Evolutionary conservation across 192 early-diverging fungal genomes (phyloP), one percentile per base, ranked within the genome.

Genomic region (Podila horticola): DNA sequence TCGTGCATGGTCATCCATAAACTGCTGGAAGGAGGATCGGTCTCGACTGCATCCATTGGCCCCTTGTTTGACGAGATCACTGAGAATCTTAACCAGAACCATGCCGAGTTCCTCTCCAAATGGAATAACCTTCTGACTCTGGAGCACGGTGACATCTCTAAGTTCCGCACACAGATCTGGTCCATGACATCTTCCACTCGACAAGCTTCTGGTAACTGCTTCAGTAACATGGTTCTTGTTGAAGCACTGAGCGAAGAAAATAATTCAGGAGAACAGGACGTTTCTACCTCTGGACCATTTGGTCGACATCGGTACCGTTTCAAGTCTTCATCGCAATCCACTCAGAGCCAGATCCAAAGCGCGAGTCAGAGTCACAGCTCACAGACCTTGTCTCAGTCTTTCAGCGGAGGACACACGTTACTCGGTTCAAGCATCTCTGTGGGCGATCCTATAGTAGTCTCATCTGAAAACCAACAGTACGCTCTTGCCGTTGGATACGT

Each of bases 371-470:
- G 52, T 11, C 17, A 30, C n/a, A 81, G 62, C 30, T 59, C 72
- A 31, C 77, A 73, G 34, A 60, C 66, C 19, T 61, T 73, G 2
- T 69, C 71, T 0, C 77, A 81, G 19, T 69, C 77, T 4, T 48
- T 72, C 3, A 64, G 66, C 22, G 61, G 62, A 31, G 66, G 71
- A 26, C 61, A 57, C 7, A 82, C 84, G 0, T 67, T 87, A 12
- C 55, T 91, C 13, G 75, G 79, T 28, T 84, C 84, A 51, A 87
- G 87, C 6, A 86, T 94, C 33, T 63, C 72, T 28, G 86, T 90
- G 0, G 94, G 94, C 13, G 97, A 98, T 64, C 90, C 91, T 0
- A 86, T 98, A 26, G 90, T 96, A 0, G 84, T 98, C 10, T 97
- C 97, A 0, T 91, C 89, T 8, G 92, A 94, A 62, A 68, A 74